Conservation (phyloP, 2,329 filamentous ascomycete species). For the Penicillium griseofulvum region DNA sequence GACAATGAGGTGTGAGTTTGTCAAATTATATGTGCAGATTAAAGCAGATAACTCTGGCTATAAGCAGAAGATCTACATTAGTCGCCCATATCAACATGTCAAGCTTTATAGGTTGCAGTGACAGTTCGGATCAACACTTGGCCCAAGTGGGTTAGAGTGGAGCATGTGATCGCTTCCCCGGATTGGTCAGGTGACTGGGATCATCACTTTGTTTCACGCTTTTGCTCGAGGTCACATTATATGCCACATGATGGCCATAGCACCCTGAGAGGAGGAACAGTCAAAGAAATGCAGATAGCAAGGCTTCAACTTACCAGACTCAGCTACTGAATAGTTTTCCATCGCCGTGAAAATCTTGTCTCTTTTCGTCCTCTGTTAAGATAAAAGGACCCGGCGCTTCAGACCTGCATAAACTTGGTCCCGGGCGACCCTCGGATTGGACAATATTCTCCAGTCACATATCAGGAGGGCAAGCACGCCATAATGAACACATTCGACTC, state of each 20-base stretch:
- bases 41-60: not conserved
- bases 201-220: not conserved
- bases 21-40: not conserved
- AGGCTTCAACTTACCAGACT: slow-evolving; percentile 15
- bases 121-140: not conserved
- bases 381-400: not conserved
- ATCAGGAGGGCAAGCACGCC: slow-evolving; percentile 30
- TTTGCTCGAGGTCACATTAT: slow-evolving; percentile 1
- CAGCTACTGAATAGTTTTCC: not conserved
- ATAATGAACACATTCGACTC: slow-evolving; percentile 35
- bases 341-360: not conserved
- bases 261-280: not conserved
- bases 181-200: slow-evolving; percentile 7
- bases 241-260: slow-evolving; percentile 9
- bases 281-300: not conserved
- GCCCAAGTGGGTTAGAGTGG: slow-evolving; percentile 7
- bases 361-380: not conserved
- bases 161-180: slow-evolving; percentile 6
- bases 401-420: slow-evolving; percentile 12
- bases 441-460: slow-evolving; percentile 3
- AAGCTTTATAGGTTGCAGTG: not conserved
- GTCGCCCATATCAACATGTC: not conserved
- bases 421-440: slow-evolving; percentile 11
- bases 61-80: not conserved
- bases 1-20: not conserved